Percentiles rank a stretch among this genome's conserved stretches.
These are phyloP conservation scores for Haplosporangium gracile DNA, from an alignment of 192 early-diverging fungal genomes.

Conservation along the genomic window DNA sequence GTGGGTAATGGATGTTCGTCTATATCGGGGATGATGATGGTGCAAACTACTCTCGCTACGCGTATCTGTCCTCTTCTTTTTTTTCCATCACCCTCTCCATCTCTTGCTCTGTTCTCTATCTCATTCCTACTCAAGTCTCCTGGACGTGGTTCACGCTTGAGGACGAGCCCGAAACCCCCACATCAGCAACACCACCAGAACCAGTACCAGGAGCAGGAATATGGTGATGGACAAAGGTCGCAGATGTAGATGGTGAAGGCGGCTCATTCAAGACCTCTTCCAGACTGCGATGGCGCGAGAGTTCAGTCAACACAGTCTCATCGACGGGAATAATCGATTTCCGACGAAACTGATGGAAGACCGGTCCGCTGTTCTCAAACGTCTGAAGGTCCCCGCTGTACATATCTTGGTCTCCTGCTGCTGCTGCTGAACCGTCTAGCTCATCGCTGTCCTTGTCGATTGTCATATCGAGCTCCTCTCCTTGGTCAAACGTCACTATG, in stretches of 20 bases:
- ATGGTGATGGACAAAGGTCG: not conserved
- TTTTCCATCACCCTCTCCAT: not conserved
- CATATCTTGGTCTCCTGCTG: conserved; percentile 12
- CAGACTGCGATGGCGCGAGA: conserved; percentile 64
- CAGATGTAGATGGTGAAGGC: not conserved
- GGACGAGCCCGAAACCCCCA: not conserved
- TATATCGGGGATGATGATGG: not conserved
- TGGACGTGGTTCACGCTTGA: not conserved
- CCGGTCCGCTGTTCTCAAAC: conserved; percentile 49
- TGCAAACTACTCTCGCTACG: not conserved
- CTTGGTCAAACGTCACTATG: conserved; percentile 17
- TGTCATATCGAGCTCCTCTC: not conserved
- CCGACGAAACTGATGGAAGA: conserved; percentile 60
- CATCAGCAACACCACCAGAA: not conserved
- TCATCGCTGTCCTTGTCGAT: not conserved
- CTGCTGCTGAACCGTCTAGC: not conserved
- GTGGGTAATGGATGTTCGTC: conserved; percentile 2
- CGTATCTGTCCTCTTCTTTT: not conserved
- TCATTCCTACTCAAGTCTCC: not conserved
- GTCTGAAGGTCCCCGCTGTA: conserved; percentile 46
- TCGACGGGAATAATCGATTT: conserved; percentile 73
- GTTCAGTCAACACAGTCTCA: conserved; percentile 66
- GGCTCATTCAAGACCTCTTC: conserved; percentile 59
- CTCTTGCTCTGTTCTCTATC: not conserved
- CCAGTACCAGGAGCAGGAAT: not conserved